These are phyloP conservation scores for Talaromyces sp. DNA, from an alignment of 2,329 filamentous ascomycete genomes.

Conservation along the genomic window DNA sequence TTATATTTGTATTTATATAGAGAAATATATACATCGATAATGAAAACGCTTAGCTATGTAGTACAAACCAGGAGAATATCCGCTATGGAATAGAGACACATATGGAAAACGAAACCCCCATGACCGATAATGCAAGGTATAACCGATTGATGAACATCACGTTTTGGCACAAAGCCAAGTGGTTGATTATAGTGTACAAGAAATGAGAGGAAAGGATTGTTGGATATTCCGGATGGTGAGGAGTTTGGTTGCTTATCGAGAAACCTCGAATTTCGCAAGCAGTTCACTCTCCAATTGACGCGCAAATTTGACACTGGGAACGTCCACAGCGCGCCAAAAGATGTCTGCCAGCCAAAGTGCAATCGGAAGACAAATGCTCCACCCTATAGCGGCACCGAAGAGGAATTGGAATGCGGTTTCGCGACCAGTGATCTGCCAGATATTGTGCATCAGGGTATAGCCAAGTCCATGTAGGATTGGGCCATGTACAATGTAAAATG, in stretches of 20 bases:
- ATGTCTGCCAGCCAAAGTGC: conserved; percentile 56
- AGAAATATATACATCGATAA: conserved; percentile 3
- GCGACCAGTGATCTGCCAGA: conserved; percentile 40
- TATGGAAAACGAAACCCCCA: background rate
- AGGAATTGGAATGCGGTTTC: conserved; percentile 39
- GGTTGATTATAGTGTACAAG: background rate
- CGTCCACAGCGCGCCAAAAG: conserved; percentile 57
- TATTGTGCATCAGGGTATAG: conserved; percentile 42
- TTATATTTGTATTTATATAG: background rate
- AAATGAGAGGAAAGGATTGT: background rate
- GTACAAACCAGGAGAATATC: background rate
- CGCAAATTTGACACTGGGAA: conserved; percentile 49
- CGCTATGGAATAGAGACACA: conserved; percentile 1
- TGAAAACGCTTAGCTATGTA: background rate
- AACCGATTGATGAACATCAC: background rate
- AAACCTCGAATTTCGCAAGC: conserved; percentile 21
- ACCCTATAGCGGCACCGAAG: conserved; percentile 39
- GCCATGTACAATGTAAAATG: conserved; percentile 48
- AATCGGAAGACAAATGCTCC: conserved; percentile 37
- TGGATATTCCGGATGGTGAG: background rate
- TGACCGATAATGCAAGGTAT: background rate
- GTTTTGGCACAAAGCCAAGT: background rate
- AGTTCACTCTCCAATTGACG: conserved; percentile 46
- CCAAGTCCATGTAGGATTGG: conserved; percentile 43
- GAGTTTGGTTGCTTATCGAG: background rate